phyloP scores from a whole-genome alignment of 177 flowering plant species.

The Vitis hybrid region DNA sequence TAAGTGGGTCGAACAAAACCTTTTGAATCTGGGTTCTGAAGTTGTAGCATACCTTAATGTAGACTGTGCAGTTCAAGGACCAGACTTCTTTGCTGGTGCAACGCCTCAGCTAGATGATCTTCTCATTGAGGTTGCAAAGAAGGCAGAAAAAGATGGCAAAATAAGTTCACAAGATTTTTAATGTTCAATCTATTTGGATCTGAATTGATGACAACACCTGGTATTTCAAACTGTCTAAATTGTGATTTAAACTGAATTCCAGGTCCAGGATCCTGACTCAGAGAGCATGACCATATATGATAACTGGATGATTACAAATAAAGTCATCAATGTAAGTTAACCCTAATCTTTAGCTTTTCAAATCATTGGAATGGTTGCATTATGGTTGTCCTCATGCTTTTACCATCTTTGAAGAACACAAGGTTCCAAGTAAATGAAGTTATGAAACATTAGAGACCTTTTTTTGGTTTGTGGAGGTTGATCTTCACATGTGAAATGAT shows the following conservation, averaged over 20 bases:
- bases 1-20: constrained; percentile 96
- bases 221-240: neutral
- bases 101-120: constrained; percentile 93
- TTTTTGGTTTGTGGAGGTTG: too few species aligned
- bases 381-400: neutral
- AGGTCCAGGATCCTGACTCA: constrained; percentile 86
- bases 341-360: neutral
- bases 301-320: constrained; percentile 46
- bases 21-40: constrained; percentile 62
- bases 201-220: constrained; percentile 2
- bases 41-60: constrained; percentile 95
- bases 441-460: too few species aligned
- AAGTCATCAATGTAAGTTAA: constrained; percentile 46
- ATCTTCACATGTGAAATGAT: too few species aligned
- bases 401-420: neutral
- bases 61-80: constrained; percentile 99
- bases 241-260: constrained; percentile 20
- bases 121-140: constrained; percentile 67
- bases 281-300: constrained; percentile 49
- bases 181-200: neutral
- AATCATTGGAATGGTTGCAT: neutral
- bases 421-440: neutral
- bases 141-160: constrained; percentile 38
- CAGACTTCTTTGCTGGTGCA: constrained; percentile 77
- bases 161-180: neutral